Base-by-base conservation (phyloP, 345 rosid species). In the Linum lewisii region DNA sequence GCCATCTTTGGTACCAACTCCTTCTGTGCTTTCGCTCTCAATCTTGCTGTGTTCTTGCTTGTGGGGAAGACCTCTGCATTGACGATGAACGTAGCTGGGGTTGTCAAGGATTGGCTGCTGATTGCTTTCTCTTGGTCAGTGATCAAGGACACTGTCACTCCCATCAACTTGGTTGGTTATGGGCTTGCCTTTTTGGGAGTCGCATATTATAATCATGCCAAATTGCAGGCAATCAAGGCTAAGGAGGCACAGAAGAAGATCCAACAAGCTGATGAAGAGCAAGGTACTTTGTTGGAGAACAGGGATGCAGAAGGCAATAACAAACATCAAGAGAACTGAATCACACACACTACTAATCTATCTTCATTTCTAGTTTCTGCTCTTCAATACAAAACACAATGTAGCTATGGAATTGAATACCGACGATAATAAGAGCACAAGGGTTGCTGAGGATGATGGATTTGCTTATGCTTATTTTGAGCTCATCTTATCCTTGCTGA, bases 81-180 rank as follows among this genome's bases (percentile, higher is more conserved):
- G 72, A 88, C 98, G 4, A 92, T 92, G 98, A 92, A 92, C 69
- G 98, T 92, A 44, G 98, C 98, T 42, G 98, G 98, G 52, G 96
- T 91, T 6, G 98, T 91, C 1, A 91, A 91, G 74, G 98, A 91
- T 63, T 91, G 96, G 98, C 61, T 92, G 16, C 69, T 92, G 82
- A 92, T 92, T 21, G 98, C 98, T 0, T 92, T 92, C 66, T 92
- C 98, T 0, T 92, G 98, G 98, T 91, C 98, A 0, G 92, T 91
- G 53, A 91, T 91, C 24, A 88, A 92, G 84, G 98, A 92, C 58
- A 92, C 96, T 0, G 98, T 92, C 5, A 92, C 98, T 7, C 95
- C 93, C 0, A 60, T 92, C 0, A 92, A 92, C 69, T 66, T 92
- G 45, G 80, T 92, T 19, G 98, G 98, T 0, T 92, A 88, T 24